phyloP scores from a whole-genome alignment of 768 basidiomycete species.

The Pholiota molesta region DNA sequence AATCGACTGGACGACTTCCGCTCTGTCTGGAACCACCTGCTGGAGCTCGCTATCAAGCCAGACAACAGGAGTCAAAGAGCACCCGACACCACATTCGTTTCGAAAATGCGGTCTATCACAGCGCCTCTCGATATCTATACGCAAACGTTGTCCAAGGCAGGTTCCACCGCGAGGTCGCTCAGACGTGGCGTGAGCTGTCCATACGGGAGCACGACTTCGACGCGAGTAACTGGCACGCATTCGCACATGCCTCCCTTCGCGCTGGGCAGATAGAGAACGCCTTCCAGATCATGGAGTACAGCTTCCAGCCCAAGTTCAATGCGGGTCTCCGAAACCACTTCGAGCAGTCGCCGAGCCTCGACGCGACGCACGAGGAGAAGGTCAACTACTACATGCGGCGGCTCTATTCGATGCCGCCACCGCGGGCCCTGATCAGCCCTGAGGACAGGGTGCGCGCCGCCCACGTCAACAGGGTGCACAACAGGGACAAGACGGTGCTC shows the following conservation, averaged over 20 bases:
- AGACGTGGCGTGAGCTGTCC: constrained; percentile 68
- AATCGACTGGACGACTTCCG: constrained; percentile 57
- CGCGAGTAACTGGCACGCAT: constrained; percentile 90
- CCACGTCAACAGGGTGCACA: neutral
- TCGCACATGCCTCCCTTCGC: constrained; percentile 73
- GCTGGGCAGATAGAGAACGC: constrained; percentile 84
- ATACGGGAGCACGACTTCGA: constrained; percentile 75
- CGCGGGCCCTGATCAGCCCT: neutral
- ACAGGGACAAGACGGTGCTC: constrained; percentile 5
- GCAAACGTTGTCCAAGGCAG: constrained; percentile 68
- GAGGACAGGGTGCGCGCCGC: neutral
- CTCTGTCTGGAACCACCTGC: constrained; percentile 70
- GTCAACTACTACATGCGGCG: neutral
- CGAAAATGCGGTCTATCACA: neutral
- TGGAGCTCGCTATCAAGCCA: constrained; percentile 43
- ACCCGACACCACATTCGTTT: neutral
- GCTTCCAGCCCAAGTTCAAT: constrained; percentile 55
- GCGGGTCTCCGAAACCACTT: constrained; percentile 6
- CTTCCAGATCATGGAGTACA: constrained; percentile 78
- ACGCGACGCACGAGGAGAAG: constrained; percentile 5
- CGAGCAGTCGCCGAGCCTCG: neutral
- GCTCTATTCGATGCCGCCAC: neutral
- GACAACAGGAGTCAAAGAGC: neutral
- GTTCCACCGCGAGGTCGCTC: constrained; percentile 63
- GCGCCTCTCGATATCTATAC: constrained; percentile 53